These are phyloP conservation scores for Cladosporium sp. DNA, from an alignment of 2,329 filamentous ascomycete genomes.

Conservation along the genomic window DNA sequence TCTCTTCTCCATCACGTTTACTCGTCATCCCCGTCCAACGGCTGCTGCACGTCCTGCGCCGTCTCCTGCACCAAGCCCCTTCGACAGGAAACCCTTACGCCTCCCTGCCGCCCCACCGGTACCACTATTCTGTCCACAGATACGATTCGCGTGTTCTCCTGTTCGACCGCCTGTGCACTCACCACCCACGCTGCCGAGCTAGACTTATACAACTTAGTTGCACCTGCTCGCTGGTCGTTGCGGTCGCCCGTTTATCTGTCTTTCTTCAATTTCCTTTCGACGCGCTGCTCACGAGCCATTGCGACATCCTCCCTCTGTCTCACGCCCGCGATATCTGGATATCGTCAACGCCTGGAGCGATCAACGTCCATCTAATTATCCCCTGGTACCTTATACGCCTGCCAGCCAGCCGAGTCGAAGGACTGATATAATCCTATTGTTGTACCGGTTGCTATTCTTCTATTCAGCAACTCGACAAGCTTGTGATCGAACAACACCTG, in stretches of 20 bases:
- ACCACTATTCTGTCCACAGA: slow-evolving; percentile 22
- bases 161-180: slow-evolving; percentile 15
- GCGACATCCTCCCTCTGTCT: slow-evolving; percentile 10
- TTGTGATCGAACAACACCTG: neutral
- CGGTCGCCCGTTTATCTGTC: slow-evolving; percentile 18
- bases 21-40: slow-evolving; percentile 13
- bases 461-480: slow-evolving; percentile 9
- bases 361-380: slow-evolving; percentile 25
- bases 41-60: slow-evolving; percentile 11
- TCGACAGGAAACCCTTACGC: slow-evolving; percentile 18
- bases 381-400: slow-evolving; percentile 22
- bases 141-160: slow-evolving; percentile 14
- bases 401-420: slow-evolving; percentile 28
- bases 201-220: slow-evolving; percentile 11
- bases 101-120: slow-evolving; percentile 21
- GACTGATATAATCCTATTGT: slow-evolving; percentile 27
- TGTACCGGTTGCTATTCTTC: slow-evolving; percentile 14
- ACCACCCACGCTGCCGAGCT: slow-evolving; percentile 7
- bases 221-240: slow-evolving; percentile 21
- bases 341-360: slow-evolving; percentile 13
- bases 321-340: slow-evolving; percentile 12
- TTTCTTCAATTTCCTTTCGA: slow-evolving; percentile 11
- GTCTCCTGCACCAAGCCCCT: slow-evolving; percentile 17
- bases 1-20: slow-evolving; percentile 5
- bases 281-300: slow-evolving; percentile 8